These are phyloP conservation scores for Anastatica hierochuntica DNA, from an alignment of 345 rosid species.

Conservation along the genomic window DNA sequence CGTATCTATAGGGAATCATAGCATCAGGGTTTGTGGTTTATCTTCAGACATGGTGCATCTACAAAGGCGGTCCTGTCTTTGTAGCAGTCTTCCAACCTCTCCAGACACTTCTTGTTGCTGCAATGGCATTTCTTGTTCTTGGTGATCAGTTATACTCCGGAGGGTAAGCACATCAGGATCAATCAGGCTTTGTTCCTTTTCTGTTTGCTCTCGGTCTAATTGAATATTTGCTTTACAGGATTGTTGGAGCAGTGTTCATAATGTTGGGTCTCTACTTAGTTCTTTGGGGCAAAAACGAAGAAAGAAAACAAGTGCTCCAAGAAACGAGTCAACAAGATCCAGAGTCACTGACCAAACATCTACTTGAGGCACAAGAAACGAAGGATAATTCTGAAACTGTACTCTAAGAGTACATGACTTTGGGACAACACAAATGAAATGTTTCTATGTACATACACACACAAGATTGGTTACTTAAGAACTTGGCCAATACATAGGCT, in stretches of 20 bases:
- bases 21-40: slow-evolving; percentile 67
- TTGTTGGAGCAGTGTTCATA: slow-evolving; percentile 49
- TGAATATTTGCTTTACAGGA: slow-evolving; percentile 21
- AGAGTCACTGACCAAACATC: slow-evolving; percentile 31
- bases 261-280: slow-evolving; percentile 47
- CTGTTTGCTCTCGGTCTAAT: not conserved
- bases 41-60: slow-evolving; percentile 74
- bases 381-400: not conserved
- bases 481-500: not conserved
- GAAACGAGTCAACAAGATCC: slow-evolving; percentile 16
- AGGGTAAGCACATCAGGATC: slow-evolving; percentile 31
- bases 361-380: slow-evolving; percentile 22
- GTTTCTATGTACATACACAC: slow-evolving; percentile 11
- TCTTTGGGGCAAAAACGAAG: slow-evolving; percentile 55
- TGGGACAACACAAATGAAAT: not conserved
- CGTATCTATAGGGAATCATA: slow-evolving; percentile 44
- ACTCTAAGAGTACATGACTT: not conserved
- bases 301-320: slow-evolving; percentile 23
- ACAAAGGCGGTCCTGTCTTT: slow-evolving; percentile 71
- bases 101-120: slow-evolving; percentile 65
- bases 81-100: slow-evolving; percentile 73
- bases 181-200: not conserved
- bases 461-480: not conserved
- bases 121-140: slow-evolving; percentile 53
- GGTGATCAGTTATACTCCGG: slow-evolving; percentile 60